Base-by-base conservation (phyloP, 2,329 filamentous ascomycete genomes). In the Cytospora piceicola region DNA sequence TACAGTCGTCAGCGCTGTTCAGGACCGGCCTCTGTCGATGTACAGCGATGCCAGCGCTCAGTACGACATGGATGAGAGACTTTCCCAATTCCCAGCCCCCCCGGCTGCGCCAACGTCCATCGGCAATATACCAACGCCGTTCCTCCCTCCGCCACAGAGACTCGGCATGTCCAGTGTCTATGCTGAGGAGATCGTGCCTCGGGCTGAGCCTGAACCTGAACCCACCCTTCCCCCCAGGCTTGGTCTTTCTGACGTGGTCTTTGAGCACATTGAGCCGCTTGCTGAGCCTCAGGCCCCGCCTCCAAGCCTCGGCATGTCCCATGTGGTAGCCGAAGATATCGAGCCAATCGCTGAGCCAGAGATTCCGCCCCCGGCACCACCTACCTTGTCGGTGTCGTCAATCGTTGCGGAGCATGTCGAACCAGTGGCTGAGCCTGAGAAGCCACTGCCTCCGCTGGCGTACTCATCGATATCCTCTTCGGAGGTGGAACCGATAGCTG, bases 41-140 rank as follows among this genome's bases (percentile, higher is more conserved):
- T 83, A 84, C 69, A 85, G 83, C 71, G 84, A 87, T 70, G 79
- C 80, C 34, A 81, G 81, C 64, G 80, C 81, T 12, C 83, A 86
- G 68, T 78, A 82, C 68, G 82, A 85, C 52, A 79, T 86, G 73
- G 81, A 81, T 22, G 79, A 82, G 64, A 84, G 82, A 70, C 75
- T 88, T 58, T 80, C 81, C 20, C 80, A 81, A 69, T 86, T 87
- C 76, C 84, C 85, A 2, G 78, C 82, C 15, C 85, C 85, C 5
- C 84, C 84, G 0, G 77, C 77, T 0, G 79, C 80, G n/a, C 71
- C 77, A 4, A 71, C 74, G 0, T 72, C 72, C 7, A 69, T 70
- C 0, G 70, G 70, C 4, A 59, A 65, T 24, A 51, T 69, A 5
- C 57, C 71, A 3, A 60, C 69, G 2, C 67, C 74, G 12, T 72